A percentile compares a stretch with the other conserved stretches of the same genome.
Evolutionary conservation across 495 filamentous ascomycete genomes (phyloP).

Genomic region (Clavariopsis aquatica): DNA sequence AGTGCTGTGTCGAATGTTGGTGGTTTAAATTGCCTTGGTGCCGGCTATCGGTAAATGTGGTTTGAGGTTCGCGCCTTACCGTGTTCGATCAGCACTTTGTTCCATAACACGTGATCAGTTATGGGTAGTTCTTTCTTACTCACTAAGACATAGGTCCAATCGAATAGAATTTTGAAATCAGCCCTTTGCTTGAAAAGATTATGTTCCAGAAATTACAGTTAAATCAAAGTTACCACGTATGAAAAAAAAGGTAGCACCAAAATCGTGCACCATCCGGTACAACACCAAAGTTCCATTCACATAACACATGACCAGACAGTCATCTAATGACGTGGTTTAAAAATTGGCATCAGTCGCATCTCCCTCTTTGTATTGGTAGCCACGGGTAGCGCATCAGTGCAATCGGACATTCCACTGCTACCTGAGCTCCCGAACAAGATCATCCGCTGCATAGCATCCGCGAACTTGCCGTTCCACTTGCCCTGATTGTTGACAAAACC

Average conservation of each 20-base stretch:
- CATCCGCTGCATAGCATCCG: conserved; percentile 33
- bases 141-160: no score
- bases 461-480: conserved; percentile 39
- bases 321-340: conserved; percentile 15
- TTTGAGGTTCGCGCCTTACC: not conserved
- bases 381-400: conserved; percentile 35
- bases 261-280: no score
- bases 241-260: no score
- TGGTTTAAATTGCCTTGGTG: conserved; percentile 5
- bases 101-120: not conserved
- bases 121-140: no score
- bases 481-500: conserved; percentile 44
- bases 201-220: no score
- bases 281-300: no score
- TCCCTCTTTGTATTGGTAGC: conserved; percentile 27
- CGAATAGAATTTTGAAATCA: no score
- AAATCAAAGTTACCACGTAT: no score
- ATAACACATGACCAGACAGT: not conserved
- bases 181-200: no score
- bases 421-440: conserved; percentile 24
- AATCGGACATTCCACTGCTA: conserved; percentile 22
- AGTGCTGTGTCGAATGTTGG: not conserved
- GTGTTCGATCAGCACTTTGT: not conserved
- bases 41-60: conserved; percentile 12
- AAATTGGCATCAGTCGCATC: conserved; percentile 23